phyloP scores from a whole-genome alignment of 1,284 basidiomycete species.

The Moesziomyces parantarcticus region DNA sequence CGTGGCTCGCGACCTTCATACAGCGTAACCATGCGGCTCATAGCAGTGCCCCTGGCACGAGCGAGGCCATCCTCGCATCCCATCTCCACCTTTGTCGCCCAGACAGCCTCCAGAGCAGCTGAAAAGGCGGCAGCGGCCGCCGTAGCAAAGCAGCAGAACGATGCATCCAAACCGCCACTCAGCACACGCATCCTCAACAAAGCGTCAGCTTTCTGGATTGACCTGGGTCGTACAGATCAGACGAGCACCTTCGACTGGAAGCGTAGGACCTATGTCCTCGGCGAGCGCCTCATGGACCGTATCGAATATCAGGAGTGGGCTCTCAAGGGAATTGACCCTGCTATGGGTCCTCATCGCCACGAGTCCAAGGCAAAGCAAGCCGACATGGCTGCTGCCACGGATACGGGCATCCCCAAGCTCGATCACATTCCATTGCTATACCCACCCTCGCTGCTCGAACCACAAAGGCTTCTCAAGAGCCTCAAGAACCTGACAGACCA shows the following conservation, averaged over 20 bases:
- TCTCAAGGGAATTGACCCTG: slow-evolving; percentile 63
- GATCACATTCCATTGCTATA: slow-evolving; percentile 59
- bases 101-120: slow-evolving; percentile 42
- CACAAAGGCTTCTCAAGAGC: slow-evolving; percentile 40
- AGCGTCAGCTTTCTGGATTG: slow-evolving; percentile 62
- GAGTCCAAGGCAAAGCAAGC: slow-evolving; percentile 8
- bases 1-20: no score
- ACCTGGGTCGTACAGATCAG: slow-evolving; percentile 56
- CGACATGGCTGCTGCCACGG: not conserved
- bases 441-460: slow-evolving; percentile 46
- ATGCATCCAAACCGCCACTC: slow-evolving; percentile 33
- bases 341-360: slow-evolving; percentile 50
- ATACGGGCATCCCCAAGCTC: slow-evolving; percentile 19
- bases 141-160: slow-evolving; percentile 22
- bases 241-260: slow-evolving; percentile 62
- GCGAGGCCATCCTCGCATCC: slow-evolving; percentile 48
- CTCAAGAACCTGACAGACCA: slow-evolving; percentile 47
- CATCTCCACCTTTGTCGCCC: slow-evolving; percentile 59
- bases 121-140: slow-evolving; percentile 36
- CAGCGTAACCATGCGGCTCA: slow-evolving; percentile 46
- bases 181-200: slow-evolving; percentile 48
- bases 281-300: slow-evolving; percentile 65
- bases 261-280: slow-evolving; percentile 51
- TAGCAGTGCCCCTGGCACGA: slow-evolving; percentile 59
- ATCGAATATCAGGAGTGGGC: slow-evolving; percentile 67